A percentile compares a stretch with the other conserved stretches of the same genome.
phyloP scores from a whole-genome alignment of 2,329 filamentous ascomycete genomes.

The Arachnopeziza araneosa region DNA sequence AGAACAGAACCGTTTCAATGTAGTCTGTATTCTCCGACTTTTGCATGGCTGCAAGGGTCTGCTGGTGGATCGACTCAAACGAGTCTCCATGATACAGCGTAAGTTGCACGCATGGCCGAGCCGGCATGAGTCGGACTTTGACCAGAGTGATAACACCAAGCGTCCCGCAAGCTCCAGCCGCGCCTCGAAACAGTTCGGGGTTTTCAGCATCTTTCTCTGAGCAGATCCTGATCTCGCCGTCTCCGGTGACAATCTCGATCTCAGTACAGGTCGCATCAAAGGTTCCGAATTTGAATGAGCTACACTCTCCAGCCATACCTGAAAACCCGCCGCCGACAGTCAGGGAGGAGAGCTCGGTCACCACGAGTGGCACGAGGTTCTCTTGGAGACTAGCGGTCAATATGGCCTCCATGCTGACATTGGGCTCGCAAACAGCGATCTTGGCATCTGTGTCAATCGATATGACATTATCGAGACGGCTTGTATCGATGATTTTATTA shows the following conservation, averaged over 20 bases:
- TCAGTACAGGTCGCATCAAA: slow-evolving; percentile 58
- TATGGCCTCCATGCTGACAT: slow-evolving; percentile 61
- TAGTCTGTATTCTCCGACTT: too few species aligned
- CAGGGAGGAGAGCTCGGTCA: slow-evolving; percentile 67
- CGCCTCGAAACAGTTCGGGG: slow-evolving; percentile 51
- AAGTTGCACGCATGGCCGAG: slow-evolving; percentile 47
- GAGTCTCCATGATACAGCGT: slow-evolving; percentile 35
- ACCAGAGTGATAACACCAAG: slow-evolving; percentile 55
- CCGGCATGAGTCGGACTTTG: slow-evolving; percentile 49
- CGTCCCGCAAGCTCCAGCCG: slow-evolving; percentile 54
- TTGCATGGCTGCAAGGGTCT: too few species aligned
- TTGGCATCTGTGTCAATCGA: slow-evolving; percentile 34
- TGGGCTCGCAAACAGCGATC: slow-evolving; percentile 54
- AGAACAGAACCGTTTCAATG: too few species aligned
- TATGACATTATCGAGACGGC: slow-evolving; percentile 39
- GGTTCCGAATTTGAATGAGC: slow-evolving; percentile 57
- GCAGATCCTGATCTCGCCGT: slow-evolving; percentile 43
- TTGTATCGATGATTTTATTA: slow-evolving; percentile 36
- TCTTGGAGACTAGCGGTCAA: slow-evolving; percentile 49
- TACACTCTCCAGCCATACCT: slow-evolving; percentile 61
- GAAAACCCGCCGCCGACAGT: slow-evolving; percentile 62
- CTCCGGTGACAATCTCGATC: slow-evolving; percentile 57
- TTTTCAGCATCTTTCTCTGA: slow-evolving; percentile 40
- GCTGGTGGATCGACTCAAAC: too few species aligned
- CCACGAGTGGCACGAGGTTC: slow-evolving; percentile 54